Conservation (phyloP, 2,329 filamentous ascomycete genomes). For the Epichloe typhina region DNA sequence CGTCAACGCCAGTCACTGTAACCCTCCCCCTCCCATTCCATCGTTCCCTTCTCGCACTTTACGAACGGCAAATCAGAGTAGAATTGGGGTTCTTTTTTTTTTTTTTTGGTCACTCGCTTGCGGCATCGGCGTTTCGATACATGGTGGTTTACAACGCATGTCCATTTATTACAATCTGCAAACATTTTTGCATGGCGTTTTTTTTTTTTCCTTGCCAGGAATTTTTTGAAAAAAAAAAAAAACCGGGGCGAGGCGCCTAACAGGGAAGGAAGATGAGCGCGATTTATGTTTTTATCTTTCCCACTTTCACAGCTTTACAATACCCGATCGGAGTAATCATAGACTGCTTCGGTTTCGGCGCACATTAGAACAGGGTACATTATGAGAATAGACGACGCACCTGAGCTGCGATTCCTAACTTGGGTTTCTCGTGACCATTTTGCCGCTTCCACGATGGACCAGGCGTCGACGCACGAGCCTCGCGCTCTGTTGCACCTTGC, state of each 20-base stretch:
- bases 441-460: no score
- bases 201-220: neutral
- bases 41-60: neutral
- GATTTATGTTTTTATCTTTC: neutral
- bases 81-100: neutral
- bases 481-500: no score
- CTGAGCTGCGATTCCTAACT: neutral
- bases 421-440: no score
- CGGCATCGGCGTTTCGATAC: neutral
- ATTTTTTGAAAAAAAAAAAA: no score
- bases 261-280: no score
- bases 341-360: no score
- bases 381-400: slow-evolving; percentile 3
- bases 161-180: neutral
- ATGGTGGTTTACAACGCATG: neutral
- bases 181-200: slow-evolving; percentile 3
- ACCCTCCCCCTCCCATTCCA: neutral
- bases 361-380: slow-evolving; percentile 1
- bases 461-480: no score
- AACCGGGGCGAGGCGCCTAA: no score
- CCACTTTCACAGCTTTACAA: neutral
- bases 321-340: slow-evolving; percentile 1
- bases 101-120: neutral
- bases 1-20: slow-evolving; percentile 21
- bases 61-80: neutral